Base-by-base conservation (phyloP, 805 yeast species). In the Zygosaccharomyces pseudorouxii region DNA sequence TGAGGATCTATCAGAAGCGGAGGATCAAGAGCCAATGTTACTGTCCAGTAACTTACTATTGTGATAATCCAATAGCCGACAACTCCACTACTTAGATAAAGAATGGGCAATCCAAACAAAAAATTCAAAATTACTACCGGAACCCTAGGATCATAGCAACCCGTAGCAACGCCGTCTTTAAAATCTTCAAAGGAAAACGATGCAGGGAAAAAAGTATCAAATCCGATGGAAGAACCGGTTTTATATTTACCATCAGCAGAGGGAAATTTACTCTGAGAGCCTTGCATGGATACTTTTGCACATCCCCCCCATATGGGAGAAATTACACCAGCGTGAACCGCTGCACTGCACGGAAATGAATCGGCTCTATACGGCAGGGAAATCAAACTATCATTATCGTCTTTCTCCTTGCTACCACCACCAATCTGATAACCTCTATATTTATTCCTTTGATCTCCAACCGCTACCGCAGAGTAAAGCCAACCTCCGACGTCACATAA, bases 271-370 rank as follows among this genome's bases (percentile, higher is more conserved):
- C 64, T 62, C 41, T 75, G 76, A 2, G 77, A 68, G 5, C 92
- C 89, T 7, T 67, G 60, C 63, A 79, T 82, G 1, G 80, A 68
- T 14, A 86, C 55, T 44, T 76, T 71, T 0, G 86, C 89, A 62
- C 92, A 84, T 0, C 96, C 97, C 2, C 98, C 98, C 49, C 70
- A 71, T 23, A 74, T 59, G 11, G 92, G 83, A 0, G 93, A 83
- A 0, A 89, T 69, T 0, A 82, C 65, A 1, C 97, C 97, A 2
- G 90, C 81, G 65, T 90, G 97, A 3, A 86, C 79, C 0, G 93
- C 97, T 2, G 97, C 85, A 0, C 89, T 92, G 64, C 98, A 90
- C 0, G 92, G 83, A 57, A 74, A 89, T 1, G 96, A 87, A 67
- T 90, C 98, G 0, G 88, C 90, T 54, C 98, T 73, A 61, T 89